Evolutionary conservation across 768 basidiomycete genomes (phyloP), one percentile per base, ranked within the genome.

Genomic region (Boletus fagicola): DNA sequence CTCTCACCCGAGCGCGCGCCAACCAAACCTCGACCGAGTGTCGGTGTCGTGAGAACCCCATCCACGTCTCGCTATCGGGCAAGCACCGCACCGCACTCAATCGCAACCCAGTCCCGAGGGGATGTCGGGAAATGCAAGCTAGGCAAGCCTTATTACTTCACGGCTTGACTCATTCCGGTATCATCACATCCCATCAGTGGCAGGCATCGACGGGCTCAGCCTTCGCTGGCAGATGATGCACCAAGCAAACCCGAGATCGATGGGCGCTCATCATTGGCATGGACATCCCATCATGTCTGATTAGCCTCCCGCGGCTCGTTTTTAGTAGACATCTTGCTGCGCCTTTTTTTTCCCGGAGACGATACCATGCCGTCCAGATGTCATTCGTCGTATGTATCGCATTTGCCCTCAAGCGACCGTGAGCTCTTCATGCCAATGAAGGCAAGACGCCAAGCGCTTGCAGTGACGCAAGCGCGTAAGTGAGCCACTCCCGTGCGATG

Each of bases 191-290:
- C 39, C 57, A 30, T 58, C 56, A 26, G 58, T 60, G 65, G 54
- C 66, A 66, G 57, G 24, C 53, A 49, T 57, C 61, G 58, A 54
- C 24, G 53, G 53, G 39, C 58, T 35, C 49, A 53, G 38, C 44
- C 54, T 51, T 46, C 46, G 48, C 51, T 68, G 61, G 67, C 67
- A 67, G 57, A 57, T 64, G 65, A 66, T 69, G 64, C 46, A 62
- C 46, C 57, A 67, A 40, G 47, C 48, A 60, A 45, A 64, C 54
- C 59, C 35, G 51, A 53, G 49, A 59, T 65, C 55, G 49, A 53
- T 56, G 56, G 28, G 55, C 58, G 60, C 56, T 46, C 61, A 52
- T 45, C 56, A 52, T 26, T 50, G 53, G 61, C 53, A 57, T 54
- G 52, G 40, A 47, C 56, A 26, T 24, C 40, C 49, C 53, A 52